A percentile compares a stretch with the other conserved stretches of the same genome.
Conservation (phyloP, 2,329 filamentous ascomycete genomes). For the Emydomyces testavorans region DNA sequence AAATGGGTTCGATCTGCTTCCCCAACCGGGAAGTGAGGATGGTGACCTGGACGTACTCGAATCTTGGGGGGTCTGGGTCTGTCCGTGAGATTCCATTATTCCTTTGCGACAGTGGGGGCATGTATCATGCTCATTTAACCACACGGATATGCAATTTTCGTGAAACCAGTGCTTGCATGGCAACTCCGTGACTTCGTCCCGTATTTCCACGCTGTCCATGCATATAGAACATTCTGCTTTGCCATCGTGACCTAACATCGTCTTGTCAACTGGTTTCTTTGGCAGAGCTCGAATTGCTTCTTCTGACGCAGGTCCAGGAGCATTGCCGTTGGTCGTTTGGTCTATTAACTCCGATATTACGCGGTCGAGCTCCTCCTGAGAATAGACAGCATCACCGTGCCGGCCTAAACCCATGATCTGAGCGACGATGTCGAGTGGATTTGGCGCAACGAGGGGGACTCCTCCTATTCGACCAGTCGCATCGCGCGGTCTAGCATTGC, state of each 20-base stretch:
- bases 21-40: background rate
- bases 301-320: slow-evolving; percentile 67
- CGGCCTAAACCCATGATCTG: slow-evolving; percentile 11
- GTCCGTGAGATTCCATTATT: slow-evolving; percentile 20
- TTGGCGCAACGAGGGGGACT: slow-evolving; percentile 12
- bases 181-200: slow-evolving; percentile 61
- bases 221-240: slow-evolving; percentile 82
- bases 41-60: background rate
- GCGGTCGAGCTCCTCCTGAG: slow-evolving; percentile 78
- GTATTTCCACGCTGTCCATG: slow-evolving; percentile 68
- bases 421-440: slow-evolving; percentile 9
- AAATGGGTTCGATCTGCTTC: slow-evolving; percentile 1
- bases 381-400: slow-evolving; percentile 59
- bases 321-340: slow-evolving; percentile 58
- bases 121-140: slow-evolving; percentile 84
- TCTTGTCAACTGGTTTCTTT: slow-evolving; percentile 55
- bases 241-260: slow-evolving; percentile 58
- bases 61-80: background rate
- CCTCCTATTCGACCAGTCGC: background rate
- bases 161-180: slow-evolving; percentile 95
- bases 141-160: slow-evolving; percentile 64
- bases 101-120: slow-evolving; percentile 53
- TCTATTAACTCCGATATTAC: slow-evolving; percentile 86
- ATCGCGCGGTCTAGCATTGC: slow-evolving; percentile 3
- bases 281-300: slow-evolving; percentile 63